phyloP scores from a whole-genome alignment of 2,329 filamentous ascomycete genomes.

The Parascedosporium putredinis region DNA sequence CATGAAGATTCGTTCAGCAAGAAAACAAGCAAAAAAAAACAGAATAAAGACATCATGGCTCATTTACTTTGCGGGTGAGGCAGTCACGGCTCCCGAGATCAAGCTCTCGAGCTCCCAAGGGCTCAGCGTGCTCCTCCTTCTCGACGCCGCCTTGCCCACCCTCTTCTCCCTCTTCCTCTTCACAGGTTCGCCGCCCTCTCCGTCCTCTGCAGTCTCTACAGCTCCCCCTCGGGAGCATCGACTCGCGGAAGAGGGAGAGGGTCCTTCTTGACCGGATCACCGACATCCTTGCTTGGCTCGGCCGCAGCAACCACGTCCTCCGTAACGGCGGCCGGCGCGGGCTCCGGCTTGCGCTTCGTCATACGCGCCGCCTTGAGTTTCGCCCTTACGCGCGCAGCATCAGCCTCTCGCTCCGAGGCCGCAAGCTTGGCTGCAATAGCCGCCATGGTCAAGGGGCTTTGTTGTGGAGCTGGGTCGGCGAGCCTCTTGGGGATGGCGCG shows the following conservation, averaged over 20 bases:
- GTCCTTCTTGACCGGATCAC: constrained; percentile 27
- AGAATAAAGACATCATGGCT: background rate
- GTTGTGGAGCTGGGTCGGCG: constrained; percentile 31
- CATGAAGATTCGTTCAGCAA: too few relatives aligned
- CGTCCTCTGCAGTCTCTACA: constrained; percentile 6
- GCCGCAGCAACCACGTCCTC: constrained; percentile 6
- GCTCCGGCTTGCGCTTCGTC: constrained; percentile 15
- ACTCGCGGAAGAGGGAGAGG: constrained; percentile 8
- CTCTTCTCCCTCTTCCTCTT: constrained; percentile 42
- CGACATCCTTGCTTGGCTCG: constrained; percentile 13
- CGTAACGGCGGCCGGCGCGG: constrained; percentile 12
- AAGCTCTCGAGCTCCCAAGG: constrained; percentile 63
- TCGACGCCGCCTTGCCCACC: constrained; percentile 44
- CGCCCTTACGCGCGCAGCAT: constrained; percentile 51
- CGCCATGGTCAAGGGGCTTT: constrained; percentile 50
- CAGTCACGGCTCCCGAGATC: constrained; percentile 29
- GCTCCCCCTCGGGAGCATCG: constrained; percentile 13
- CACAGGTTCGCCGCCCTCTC: constrained; percentile 14
- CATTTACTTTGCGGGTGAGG: constrained; percentile 1
- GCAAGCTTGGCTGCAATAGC: constrained; percentile 53
- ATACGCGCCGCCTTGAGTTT: constrained; percentile 46
- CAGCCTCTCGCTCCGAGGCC: constrained; percentile 52
- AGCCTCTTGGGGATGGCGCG: constrained; percentile 23
- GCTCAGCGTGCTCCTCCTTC: constrained; percentile 64
- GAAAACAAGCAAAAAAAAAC: too few relatives aligned